Base-by-base conservation (phyloP, 2,329 filamentous ascomycete species). In the Phialophora chinensis region DNA sequence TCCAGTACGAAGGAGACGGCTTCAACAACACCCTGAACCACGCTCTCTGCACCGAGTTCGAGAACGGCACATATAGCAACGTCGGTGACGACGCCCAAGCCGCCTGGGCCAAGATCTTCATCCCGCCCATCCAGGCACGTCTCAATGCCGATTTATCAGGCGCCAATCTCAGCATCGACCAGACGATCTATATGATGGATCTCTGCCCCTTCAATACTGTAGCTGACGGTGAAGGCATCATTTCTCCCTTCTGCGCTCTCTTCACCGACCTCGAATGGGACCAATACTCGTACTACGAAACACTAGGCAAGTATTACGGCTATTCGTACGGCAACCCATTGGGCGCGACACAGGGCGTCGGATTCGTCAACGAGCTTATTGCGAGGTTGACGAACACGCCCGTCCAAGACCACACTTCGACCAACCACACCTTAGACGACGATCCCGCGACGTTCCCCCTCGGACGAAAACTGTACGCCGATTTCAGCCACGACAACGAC, bases 401-500 rank as follows among this genome's bases (percentile, higher is more conserved):
- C 23, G 59, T 61, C 49, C 29, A 42, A 61, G 59, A 61, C 47
- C 29, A 61, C 59, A 61, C 59, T 1, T 61, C 59, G 20, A 61
- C 59, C 8, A 61, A 61, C 47, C 59, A 61, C 49, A 61, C 59
- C 31, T 31, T 61, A 27, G 59, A 61, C 49, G 59, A 61, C 20
- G n/a, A 52, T 42, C 31, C 59, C 12, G 59, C 59, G 25, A 61
- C 59, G 10, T 61, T 61, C 14, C 59, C 59, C 6, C 29, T 54
- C n/a, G 49, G 59, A n/a, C 44, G 49, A 31, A 54, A 61, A n/a
- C 31, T 61, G 29, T 61, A 61, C 33, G 59, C 59, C 4, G 59
- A 61, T 42, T 61, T 61, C 47, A 61, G 59, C 49, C 59, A 61
- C 49, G 59, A 61, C 31, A 61, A 61, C 31, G 59, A 61, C 38